Evolutionary conservation across 2,329 filamentous ascomycete genomes (phyloP).

Genomic region (Microdochium nivale): DNA sequence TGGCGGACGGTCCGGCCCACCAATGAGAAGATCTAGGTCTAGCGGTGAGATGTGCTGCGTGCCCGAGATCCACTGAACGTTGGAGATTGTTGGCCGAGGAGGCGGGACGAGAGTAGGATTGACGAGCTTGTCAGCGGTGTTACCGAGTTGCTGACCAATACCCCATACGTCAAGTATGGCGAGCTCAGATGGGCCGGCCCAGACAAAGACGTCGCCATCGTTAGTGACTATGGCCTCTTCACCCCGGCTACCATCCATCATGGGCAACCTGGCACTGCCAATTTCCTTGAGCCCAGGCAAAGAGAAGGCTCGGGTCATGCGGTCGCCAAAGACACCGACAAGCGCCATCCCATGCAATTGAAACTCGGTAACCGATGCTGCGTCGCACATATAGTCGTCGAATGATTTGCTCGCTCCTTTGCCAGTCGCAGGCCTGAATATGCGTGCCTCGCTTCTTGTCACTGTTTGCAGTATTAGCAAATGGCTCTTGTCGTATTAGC

Average conservation of each 20-base stretch:
- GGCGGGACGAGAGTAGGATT: slow-evolving; percentile 70
- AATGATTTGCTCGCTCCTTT: slow-evolving; percentile 93
- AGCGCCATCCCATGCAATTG: slow-evolving; percentile 70
- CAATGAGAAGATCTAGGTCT: slow-evolving; percentile 85
- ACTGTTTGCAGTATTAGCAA: slow-evolving; percentile 29
- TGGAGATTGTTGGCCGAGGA: slow-evolving; percentile 84
- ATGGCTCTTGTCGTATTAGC: background rate
- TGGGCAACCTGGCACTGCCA: slow-evolving; percentile 54
- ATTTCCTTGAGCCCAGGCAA: slow-evolving; percentile 87
- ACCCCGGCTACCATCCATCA: slow-evolving; percentile 67
- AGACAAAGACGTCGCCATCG: slow-evolving; percentile 77
- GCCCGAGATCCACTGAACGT: slow-evolving; percentile 92
- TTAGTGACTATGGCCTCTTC: slow-evolving; percentile 61
- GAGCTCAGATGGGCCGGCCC: slow-evolving; percentile 82
- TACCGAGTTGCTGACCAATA: slow-evolving; percentile 54
- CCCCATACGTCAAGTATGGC: slow-evolving; percentile 82
- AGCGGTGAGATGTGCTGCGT: slow-evolving; percentile 83
- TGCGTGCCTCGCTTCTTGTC: slow-evolving; percentile 65
- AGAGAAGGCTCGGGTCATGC: slow-evolving; percentile 69
- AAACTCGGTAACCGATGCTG: slow-evolving; percentile 67
- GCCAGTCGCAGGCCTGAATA: slow-evolving; percentile 75
- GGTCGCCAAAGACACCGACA: slow-evolving; percentile 78
- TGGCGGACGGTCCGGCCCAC: slow-evolving; percentile 77
- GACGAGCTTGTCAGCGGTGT: slow-evolving; percentile 62
- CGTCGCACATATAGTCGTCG: slow-evolving; percentile 73